A percentile compares a stretch with the other conserved stretches of the same genome.
phyloP scores from a whole-genome alignment of 495 filamentous ascomycete genomes.

The Lasiosphaeria miniovina region DNA sequence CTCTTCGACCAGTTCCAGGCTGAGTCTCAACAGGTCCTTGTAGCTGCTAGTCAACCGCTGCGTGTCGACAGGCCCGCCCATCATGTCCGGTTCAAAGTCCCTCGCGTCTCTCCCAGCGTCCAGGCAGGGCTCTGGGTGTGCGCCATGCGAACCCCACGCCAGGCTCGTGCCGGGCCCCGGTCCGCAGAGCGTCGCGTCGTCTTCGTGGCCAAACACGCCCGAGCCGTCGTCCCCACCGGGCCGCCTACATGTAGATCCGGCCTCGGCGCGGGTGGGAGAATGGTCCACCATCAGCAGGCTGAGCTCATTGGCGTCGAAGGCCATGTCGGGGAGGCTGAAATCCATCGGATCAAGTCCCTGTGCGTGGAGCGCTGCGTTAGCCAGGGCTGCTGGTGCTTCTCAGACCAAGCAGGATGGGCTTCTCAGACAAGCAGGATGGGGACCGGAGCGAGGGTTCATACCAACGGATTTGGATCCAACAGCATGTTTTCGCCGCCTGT shows the following conservation, averaged over 20 bases:
- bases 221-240: not conserved
- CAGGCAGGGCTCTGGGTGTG: too few relatives aligned
- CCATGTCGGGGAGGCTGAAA: conserved; percentile 8
- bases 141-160: too few relatives aligned
- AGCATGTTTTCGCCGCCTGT: too few relatives aligned
- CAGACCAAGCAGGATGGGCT: not conserved
- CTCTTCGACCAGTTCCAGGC: conserved; percentile 13
- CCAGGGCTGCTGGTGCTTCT: not conserved
- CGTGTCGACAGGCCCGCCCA: conserved; percentile 3
- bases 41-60: conserved; percentile 5
- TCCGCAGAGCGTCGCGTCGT: conserved; percentile 8
- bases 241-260: not conserved
- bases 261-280: not conserved
- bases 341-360: conserved; percentile 10
- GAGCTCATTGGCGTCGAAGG: conserved; percentile 5
- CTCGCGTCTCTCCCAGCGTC: too few relatives aligned
- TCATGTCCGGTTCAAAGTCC: too few relatives aligned
- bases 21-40: conserved; percentile 9
- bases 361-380: not conserved
- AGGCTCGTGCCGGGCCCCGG: conserved; percentile 1
- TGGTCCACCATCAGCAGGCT: conserved; percentile 4
- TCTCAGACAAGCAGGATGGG: too few relatives aligned
- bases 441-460: too few relatives aligned
- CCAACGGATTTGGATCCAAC: too few relatives aligned
- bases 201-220: conserved; percentile 1